These are phyloP conservation scores for Mycena vitilis DNA, from an alignment of 768 basidiomycete genomes.

Conservation along the genomic window DNA sequence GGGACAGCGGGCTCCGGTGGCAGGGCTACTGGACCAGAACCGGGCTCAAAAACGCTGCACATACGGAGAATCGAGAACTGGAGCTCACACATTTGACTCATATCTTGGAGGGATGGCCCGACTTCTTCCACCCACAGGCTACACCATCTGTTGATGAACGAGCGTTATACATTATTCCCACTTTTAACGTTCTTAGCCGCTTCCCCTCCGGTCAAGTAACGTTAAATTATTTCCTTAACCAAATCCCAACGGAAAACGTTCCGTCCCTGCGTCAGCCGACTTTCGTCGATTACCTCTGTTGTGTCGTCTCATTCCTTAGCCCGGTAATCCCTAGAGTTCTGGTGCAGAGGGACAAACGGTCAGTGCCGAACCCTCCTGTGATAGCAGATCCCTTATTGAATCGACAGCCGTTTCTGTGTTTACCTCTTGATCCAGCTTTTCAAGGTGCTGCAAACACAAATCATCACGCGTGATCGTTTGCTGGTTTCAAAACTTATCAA, in stretches of 20 bases:
- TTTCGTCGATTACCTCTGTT: conserved; percentile 13
- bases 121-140: no score
- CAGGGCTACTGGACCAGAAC: no score
- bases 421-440: not conserved
- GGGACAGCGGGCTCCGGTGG: no score
- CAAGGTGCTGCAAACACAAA: not conserved
- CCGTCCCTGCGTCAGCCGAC: not conserved
- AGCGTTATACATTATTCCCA: no score
- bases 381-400: not conserved
- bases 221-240: not conserved
- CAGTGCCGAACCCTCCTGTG: not conserved
- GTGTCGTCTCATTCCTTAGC: conserved; percentile 1
- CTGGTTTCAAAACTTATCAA: not conserved
- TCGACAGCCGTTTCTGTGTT: not conserved
- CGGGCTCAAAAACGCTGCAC: no score
- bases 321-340: not conserved
- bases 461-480: not conserved
- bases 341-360: conserved; percentile 9
- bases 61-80: no score
- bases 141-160: no score
- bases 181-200: no score
- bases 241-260: not conserved
- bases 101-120: no score
- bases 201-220: no score
- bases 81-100: no score